phyloP scores from a whole-genome alignment of 2,329 filamentous ascomycete species.

The Cordyceps javanica region DNA sequence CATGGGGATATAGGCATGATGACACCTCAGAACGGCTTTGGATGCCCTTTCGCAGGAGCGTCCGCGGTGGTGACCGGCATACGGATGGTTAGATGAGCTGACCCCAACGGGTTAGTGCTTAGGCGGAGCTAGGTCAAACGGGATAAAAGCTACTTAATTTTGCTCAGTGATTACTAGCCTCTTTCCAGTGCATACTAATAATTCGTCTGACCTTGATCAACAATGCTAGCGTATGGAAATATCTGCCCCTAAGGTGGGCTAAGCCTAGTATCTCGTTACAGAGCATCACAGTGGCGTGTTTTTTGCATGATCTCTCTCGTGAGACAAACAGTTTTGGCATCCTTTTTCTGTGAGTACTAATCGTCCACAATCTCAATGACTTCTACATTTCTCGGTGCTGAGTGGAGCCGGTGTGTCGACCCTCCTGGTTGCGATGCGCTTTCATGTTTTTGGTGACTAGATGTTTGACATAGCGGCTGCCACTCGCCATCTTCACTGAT shows the following conservation, averaged over 20 bases:
- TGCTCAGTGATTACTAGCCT: background rate
- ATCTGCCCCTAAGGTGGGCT: background rate
- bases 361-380: constrained; percentile 14
- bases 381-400: background rate
- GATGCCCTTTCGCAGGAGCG: background rate
- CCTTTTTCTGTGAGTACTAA: background rate
- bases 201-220: constrained; percentile 8
- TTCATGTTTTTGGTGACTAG: background rate
- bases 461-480: constrained; percentile 19
- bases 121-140: background rate
- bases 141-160: background rate
- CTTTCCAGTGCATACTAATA: background rate
- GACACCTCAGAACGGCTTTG: background rate
- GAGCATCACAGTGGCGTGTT: background rate
- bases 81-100: background rate
- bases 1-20: constrained; percentile 9
- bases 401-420: background rate
- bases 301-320: background rate
- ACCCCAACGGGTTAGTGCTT: constrained; percentile 5
- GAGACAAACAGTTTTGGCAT: background rate
- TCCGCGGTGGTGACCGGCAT: background rate
- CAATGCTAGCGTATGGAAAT: background rate
- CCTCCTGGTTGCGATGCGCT: background rate
- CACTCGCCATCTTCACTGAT: constrained; percentile 28
- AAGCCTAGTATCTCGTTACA: constrained; percentile 4